Base-by-base conservation (phyloP, 2,329 filamentous ascomycete genomes). In the Exophiala bonariae region DNA sequence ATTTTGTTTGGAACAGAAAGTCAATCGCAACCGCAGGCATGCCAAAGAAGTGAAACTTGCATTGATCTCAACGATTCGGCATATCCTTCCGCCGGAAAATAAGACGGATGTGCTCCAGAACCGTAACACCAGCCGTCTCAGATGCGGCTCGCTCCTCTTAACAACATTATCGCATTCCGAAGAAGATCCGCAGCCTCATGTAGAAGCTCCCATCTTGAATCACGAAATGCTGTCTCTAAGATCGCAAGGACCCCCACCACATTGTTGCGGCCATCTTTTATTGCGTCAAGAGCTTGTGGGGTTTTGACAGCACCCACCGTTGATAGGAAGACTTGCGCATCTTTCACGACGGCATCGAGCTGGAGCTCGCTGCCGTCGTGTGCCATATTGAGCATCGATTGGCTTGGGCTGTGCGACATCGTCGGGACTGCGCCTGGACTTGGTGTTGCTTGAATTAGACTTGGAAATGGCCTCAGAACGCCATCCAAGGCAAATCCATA, bases 401-500 rank as follows among this genome's bases (percentile, higher is more conserved):
- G 51, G 20, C 39, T 50, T 28, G 48, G 47, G 17, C 35, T 44
- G 18, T 58, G 52, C 7, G 49, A 49, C 19, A 43, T 32, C 3
- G 41, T 35, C 19, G 52, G 47, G 5, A 32, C 40, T 3, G 49
- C 37, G 6, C 46, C 39, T 20, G 52, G 49, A 13, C 48, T 49
- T 2, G 49, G 31, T 3, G 47, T 42, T 13, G 46, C 32, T 38
- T 55, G 52, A 16, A 55, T 36, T 16, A 49, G 40, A 23, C 43
- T 66, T 9, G 68, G 58, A 3, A 70, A 64, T 3, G 67, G 69
- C 6, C 77, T 71, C 45, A 87, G 80, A 0, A 89, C 80, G 0
- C 92, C 92, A 59, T 97, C 92, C 19, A 95, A 72, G 0, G 92
- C 90, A 63, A 84, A 96, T 2, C 90, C 92, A 61, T 96, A 97